Evolutionary conservation across 2,329 filamentous ascomycete genomes (phyloP).

Genomic region (Aureobasidium mangrovei): DNA sequence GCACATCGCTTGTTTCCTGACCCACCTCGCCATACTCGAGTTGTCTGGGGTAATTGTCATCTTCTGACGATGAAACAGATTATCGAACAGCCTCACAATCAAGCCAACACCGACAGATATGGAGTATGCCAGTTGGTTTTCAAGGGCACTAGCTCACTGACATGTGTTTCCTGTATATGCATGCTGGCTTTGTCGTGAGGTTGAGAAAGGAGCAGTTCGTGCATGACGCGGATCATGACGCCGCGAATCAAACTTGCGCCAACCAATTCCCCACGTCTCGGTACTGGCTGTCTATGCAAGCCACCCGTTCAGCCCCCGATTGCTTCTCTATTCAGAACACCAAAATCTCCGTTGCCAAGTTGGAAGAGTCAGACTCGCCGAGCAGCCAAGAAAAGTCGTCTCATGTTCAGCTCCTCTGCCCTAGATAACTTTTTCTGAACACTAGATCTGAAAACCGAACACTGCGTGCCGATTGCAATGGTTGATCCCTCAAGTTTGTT

Average conservation of each 20-base stretch:
- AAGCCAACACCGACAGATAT: neutral
- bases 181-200: neutral
- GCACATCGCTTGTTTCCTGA: slow-evolving; percentile 3
- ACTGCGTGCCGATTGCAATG: neutral
- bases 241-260: neutral
- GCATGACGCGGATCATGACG: slow-evolving; percentile 2
- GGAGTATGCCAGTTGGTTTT: too few species aligned
- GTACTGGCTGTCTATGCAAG: neutral
- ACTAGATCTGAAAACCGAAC: neutral
- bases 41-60: slow-evolving; percentile 7
- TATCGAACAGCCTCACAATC: neutral
- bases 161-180: neutral
- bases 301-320: slow-evolving; percentile 3
- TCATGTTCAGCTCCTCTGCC: neutral
- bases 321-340: neutral
- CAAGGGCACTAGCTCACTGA: neutral
- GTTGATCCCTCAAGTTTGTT: neutral
- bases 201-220: neutral
- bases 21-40: neutral
- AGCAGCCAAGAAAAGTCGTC: neutral
- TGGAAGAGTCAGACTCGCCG: neutral
- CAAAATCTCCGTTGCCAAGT: neutral
- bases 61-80: slow-evolving; percentile 6
- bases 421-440: too few species aligned
- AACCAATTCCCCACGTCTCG: neutral